phyloP scores from a whole-genome alignment of 768 basidiomycete genomes.

The Lentinula sp. region DNA sequence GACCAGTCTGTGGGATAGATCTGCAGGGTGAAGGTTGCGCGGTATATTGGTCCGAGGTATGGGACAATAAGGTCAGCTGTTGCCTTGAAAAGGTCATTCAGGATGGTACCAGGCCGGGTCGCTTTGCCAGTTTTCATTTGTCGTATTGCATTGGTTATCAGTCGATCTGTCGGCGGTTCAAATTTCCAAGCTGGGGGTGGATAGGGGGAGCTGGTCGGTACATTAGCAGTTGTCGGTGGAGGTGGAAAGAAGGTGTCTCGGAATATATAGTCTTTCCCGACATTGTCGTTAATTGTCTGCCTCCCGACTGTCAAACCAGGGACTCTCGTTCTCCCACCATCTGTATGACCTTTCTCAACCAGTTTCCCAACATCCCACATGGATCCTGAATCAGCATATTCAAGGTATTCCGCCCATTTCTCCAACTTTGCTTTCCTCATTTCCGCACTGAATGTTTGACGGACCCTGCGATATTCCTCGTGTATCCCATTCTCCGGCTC shows the following conservation, averaged over 20 bases:
- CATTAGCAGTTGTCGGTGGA: not conserved
- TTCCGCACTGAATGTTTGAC: constrained; percentile 12
- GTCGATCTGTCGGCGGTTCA: not conserved
- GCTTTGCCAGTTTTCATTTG: not conserved
- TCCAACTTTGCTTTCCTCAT: constrained; percentile 16
- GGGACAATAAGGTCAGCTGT: constrained; percentile 17
- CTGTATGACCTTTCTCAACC: not conserved
- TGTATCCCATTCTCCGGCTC: constrained; percentile 17
- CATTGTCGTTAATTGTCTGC: not conserved
- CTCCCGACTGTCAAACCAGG: not conserved
- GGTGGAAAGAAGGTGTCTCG: not conserved
- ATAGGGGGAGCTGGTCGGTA: not conserved
- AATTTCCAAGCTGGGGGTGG: not conserved
- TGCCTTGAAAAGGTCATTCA: constrained; percentile 14
- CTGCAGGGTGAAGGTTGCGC: constrained; percentile 18
- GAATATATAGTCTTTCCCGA: not conserved
- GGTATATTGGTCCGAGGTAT: constrained; percentile 20
- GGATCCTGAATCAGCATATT: not conserved
- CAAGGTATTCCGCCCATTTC: constrained; percentile 19
- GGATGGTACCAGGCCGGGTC: not conserved
- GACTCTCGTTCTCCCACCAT: not conserved
- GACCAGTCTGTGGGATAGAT: constrained; percentile 9
- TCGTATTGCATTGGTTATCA: not conserved
- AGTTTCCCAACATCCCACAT: not conserved
- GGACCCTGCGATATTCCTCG: constrained; percentile 5